Evolutionary conservation across 2,329 filamentous ascomycete genomes (phyloP).

Genomic region (Curvularia sp.): DNA sequence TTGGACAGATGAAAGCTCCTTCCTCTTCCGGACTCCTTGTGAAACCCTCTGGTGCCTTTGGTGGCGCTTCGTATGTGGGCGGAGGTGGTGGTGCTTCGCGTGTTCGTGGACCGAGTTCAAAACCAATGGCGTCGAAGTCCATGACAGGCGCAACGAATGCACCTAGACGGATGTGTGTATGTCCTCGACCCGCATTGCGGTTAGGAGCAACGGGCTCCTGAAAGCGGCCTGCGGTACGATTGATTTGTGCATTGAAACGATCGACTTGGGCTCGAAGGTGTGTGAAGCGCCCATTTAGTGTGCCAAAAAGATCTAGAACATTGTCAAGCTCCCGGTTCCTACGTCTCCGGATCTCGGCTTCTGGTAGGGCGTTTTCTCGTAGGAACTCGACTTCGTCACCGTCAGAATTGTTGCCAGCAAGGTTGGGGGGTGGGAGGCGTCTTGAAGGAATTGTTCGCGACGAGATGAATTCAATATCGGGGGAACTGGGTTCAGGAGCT

Average conservation of each 20-base stretch:
- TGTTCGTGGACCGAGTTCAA: conserved; percentile 51
- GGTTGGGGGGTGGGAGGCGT: conserved; percentile 12
- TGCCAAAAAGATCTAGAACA: conserved; percentile 29
- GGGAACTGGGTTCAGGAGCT: conserved; percentile 37
- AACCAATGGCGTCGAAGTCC: conserved; percentile 54
- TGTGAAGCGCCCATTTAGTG: conserved; percentile 25
- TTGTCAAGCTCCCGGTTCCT: conserved; percentile 26
- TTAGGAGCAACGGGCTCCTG: conserved; percentile 27
- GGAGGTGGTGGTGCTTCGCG: conserved; percentile 32
- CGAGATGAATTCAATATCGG: conserved; percentile 60
- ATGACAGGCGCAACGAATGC: conserved; percentile 36
- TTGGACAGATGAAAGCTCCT: conserved; percentile 79
- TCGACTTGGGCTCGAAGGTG: conserved; percentile 34
- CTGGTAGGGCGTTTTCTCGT: conserved; percentile 32
- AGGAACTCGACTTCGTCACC: conserved; percentile 44
- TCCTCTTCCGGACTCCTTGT: conserved; percentile 77
- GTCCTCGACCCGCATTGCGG: conserved; percentile 19
- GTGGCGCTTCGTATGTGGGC: conserved; percentile 67
- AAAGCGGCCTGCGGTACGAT: conserved; percentile 21
- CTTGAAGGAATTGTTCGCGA: conserved; percentile 36
- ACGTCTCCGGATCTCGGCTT: conserved; percentile 26
- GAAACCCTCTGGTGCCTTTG: conserved; percentile 75
- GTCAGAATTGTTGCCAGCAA: conserved; percentile 22
- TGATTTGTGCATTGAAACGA: conserved; percentile 28
- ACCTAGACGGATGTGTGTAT: conserved; percentile 21